These are phyloP conservation scores for Tuber magnatum DNA, from an alignment of 495 filamentous ascomycete species.

Conservation along the genomic window DNA sequence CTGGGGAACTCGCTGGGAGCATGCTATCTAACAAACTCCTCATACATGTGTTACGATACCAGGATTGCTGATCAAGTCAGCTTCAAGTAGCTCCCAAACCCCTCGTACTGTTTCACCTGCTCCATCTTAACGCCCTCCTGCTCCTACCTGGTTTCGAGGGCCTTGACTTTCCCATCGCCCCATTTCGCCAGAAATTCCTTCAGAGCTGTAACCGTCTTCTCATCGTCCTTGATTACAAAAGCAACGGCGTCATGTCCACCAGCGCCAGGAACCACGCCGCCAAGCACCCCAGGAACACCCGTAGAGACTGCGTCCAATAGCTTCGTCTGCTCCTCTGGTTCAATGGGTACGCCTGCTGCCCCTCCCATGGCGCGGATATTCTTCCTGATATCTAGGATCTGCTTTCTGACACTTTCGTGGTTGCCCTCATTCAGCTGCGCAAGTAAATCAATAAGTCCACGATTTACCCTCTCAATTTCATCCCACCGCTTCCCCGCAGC, in stretches of 20 bases:
- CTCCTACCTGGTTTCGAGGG: constrained; percentile 77
- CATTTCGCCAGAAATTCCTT: constrained; percentile 58
- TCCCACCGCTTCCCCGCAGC: constrained; percentile 65
- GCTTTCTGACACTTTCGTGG: constrained; percentile 23
- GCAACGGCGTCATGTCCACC: constrained; percentile 91
- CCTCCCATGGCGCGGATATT: constrained; percentile 68
- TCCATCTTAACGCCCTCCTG: constrained; percentile 75
- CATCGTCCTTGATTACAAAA: constrained; percentile 67
- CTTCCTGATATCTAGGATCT: constrained; percentile 44
- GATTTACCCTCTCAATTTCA: constrained; percentile 65
- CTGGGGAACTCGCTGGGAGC: background rate
- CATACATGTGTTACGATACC: background rate
- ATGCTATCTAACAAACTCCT: background rate
- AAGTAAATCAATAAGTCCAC: constrained; percentile 59
- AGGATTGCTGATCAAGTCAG: background rate
- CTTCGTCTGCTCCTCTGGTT: constrained; percentile 76
- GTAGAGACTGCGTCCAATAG: constrained; percentile 66
- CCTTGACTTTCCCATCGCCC: constrained; percentile 58
- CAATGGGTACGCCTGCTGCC: constrained; percentile 73
- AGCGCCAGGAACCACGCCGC: constrained; percentile 88
- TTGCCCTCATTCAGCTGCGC: constrained; percentile 40
- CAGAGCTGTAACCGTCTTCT: constrained; percentile 57
- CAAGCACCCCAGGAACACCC: constrained; percentile 68
- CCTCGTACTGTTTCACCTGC: constrained; percentile 52
- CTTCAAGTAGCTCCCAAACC: constrained; percentile 49